Conservation (phyloP, 495 filamentous ascomycete species). For the Penicillium cosmopolitanum region DNA sequence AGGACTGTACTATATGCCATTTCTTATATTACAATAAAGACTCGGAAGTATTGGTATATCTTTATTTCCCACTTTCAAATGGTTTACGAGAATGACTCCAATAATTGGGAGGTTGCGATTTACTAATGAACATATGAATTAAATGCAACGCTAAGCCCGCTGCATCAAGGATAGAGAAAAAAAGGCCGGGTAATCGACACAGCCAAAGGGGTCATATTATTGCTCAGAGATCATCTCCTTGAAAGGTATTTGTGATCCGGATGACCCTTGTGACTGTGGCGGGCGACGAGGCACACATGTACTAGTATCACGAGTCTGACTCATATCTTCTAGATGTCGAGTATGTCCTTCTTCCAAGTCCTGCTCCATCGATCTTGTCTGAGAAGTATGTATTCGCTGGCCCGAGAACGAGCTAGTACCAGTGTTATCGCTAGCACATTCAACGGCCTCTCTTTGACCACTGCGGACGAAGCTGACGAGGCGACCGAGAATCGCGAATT, state of each 20-base stretch:
- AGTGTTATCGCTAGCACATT: background rate
- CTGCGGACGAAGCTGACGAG: constrained; percentile 2
- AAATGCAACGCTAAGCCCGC: background rate
- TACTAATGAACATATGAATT: too few species aligned
- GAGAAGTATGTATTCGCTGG: background rate
- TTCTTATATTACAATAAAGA: too few species aligned
- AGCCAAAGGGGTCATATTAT: background rate
- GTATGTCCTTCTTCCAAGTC: background rate
- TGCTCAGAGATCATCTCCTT: background rate
- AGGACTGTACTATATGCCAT: too few species aligned
- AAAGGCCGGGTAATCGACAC: background rate
- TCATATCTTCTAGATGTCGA: constrained; percentile 2
- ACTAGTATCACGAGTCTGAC: background rate
- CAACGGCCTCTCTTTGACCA: background rate
- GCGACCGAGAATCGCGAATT: constrained; percentile 8
- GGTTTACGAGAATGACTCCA: background rate
- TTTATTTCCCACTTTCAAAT: background rate
- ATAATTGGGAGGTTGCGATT: background rate
- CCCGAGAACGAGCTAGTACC: background rate
- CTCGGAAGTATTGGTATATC: background rate
- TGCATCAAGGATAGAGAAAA: background rate
- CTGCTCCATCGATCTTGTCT: background rate
- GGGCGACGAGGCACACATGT: background rate
- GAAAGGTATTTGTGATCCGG: background rate
- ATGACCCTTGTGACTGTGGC: background rate